These are phyloP conservation scores for Corylus avellana DNA, from an alignment of 306 rosid species.

Conservation along the genomic window DNA sequence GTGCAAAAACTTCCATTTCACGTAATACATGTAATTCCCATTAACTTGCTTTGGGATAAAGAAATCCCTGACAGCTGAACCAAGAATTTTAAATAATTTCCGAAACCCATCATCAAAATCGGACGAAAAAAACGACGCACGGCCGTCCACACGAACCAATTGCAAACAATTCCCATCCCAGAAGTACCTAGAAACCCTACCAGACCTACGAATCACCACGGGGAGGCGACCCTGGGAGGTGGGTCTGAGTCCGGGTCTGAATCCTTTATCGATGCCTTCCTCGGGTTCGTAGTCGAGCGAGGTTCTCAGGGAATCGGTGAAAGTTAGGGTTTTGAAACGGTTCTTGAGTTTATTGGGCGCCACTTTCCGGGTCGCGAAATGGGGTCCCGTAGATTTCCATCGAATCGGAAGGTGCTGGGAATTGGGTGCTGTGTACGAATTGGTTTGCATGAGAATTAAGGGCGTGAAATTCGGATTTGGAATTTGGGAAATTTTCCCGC, in stretches of 20 bases:
- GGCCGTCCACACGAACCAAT: constrained; percentile 57
- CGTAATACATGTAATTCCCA: constrained; percentile 58
- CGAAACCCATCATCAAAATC: constrained; percentile 42
- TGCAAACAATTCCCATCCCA: constrained; percentile 66
- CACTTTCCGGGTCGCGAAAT: constrained; percentile 16
- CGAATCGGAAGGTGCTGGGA: constrained; percentile 31
- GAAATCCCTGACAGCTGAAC: constrained; percentile 50
- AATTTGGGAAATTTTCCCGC: constrained; percentile 31
- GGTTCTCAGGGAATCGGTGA: constrained; percentile 48
- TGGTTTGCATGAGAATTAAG: constrained; percentile 61
- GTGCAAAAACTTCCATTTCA: constrained; percentile 86
- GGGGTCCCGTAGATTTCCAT: constrained; percentile 47
- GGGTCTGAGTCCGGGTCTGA: constrained; percentile 8
- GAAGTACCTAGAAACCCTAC: constrained; percentile 65
- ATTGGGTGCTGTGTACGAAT: constrained; percentile 41
- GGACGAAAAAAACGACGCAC: constrained; percentile 27
- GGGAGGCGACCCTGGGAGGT: constrained; percentile 47
- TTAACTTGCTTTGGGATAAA: constrained; percentile 68
- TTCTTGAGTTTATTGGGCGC: constrained; percentile 26
- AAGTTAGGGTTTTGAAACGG: constrained; percentile 23
- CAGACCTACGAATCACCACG: constrained; percentile 60
- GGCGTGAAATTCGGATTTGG: not conserved
- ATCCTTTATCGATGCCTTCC: constrained; percentile 30
- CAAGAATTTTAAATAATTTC: constrained; percentile 29
- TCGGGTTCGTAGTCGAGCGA: constrained; percentile 52